Evolutionary conservation across 2,329 filamentous ascomycete species (phyloP), one percentile per base, ranked within the genome.

Genomic region (Alternaria infectoria): DNA sequence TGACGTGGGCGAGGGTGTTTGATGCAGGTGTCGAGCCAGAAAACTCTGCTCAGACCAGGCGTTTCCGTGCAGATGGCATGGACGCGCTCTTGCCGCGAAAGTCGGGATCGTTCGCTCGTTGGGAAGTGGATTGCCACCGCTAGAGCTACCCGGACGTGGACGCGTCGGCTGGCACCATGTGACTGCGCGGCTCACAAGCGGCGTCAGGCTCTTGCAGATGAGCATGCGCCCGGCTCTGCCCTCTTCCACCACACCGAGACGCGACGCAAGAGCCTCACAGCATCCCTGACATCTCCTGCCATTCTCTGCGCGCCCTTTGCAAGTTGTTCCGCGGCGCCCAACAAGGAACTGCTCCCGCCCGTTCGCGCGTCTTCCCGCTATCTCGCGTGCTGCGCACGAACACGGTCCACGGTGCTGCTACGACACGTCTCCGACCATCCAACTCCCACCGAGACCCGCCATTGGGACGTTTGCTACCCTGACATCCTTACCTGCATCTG

Each of bases 281-380:
- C 28, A n/a, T 49, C 54, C 59, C 61, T 65, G 61, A 56, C 30
- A 57, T 54, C 55, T 54, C 50, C 57, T 57, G 62, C 57, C 52
- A 54, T 50, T 26, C 25, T 23, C 23, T 54, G 58, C 54, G 56
- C 59, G 64, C 55, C 60, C 23, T 54, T 52, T 50, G 43, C 56
- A 25, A 45, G 28, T 46, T 51, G 66, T 57, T 25, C 44, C 43
- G 51, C 56, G 49, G 26, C 44, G 43, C 56, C 54, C 26, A 46
- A 49, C 44, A 13, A 36, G 44, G 44, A 21, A 21, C 54, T 40
- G 52, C 13, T 55, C 59, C 56, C 59, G 56, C 64, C 59, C 66
- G 62, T 67, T 74, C 70, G 70, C 70, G 71, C 68, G 62, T 62
- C 52, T 62, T 44, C 62, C 61, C 64, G 59, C 63, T 58, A 32